Evolutionary conservation across 768 basidiomycete species (phyloP).

Genomic region (Boletus reticulatus): DNA sequence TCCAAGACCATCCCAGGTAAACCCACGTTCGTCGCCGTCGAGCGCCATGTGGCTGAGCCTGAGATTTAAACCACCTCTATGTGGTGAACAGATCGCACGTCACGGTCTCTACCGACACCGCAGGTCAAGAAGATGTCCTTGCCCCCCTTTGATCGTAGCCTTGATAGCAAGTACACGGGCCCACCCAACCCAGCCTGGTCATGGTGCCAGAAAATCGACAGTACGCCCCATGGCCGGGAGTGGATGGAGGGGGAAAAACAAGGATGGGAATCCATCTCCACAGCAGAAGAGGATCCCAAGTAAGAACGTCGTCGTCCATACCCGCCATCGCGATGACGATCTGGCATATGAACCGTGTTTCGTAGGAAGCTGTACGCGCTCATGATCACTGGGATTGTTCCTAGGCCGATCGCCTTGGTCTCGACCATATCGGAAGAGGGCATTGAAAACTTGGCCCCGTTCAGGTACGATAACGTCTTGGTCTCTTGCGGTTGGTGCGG

Average conservation of each 20-base stretch:
- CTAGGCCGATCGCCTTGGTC: slow-evolving; percentile 45
- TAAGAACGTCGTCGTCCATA: slow-evolving; percentile 5
- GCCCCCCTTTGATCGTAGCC: slow-evolving; percentile 18
- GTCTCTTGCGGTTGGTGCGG: slow-evolving; percentile 3
- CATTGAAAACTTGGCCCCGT: slow-evolving; percentile 40
- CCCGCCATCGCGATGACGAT: background rate
- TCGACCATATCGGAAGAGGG: slow-evolving; percentile 36
- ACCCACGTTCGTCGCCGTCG: too few relatives aligned
- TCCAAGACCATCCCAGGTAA: too few relatives aligned
- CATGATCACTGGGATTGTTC: slow-evolving; percentile 36
- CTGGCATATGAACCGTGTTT: background rate
- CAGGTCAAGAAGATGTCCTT: slow-evolving; percentile 16
- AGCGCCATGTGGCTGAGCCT: too few relatives aligned
- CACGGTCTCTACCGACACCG: background rate
- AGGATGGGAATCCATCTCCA: slow-evolving; percentile 33
- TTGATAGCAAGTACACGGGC: slow-evolving; percentile 22
- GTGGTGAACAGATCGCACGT: background rate
- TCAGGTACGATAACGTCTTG: slow-evolving; percentile 31
- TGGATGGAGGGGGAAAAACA: slow-evolving; percentile 35
- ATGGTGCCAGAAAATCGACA: slow-evolving; percentile 26
- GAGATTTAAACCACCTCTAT: too few relatives aligned
- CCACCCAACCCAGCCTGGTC: slow-evolving; percentile 32
- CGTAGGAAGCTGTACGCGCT: slow-evolving; percentile 30
- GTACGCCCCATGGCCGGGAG: too few relatives aligned
- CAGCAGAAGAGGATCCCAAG: slow-evolving; percentile 27